Evolutionary conservation across 305 asterid species (phyloP), one percentile per base, ranked within the genome.

Genomic region (Rubia balearica): DNA sequence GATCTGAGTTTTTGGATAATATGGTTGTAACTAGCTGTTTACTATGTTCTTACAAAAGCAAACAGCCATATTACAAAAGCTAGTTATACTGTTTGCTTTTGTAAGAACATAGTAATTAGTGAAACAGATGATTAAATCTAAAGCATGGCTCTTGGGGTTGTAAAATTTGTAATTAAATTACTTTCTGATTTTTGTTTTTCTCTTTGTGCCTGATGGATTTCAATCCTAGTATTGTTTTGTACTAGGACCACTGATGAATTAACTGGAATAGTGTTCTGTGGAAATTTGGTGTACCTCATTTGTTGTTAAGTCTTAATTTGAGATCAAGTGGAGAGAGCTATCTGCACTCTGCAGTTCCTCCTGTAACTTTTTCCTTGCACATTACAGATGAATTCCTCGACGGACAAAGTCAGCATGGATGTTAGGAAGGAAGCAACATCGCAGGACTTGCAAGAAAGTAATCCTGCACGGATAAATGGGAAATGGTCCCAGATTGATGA

Each of bases 401-500:
- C 6, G 55, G 1, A 13, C 11, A 11, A 19, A n/a, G 14, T 41
- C 33, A 7, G 21, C 45, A 40, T 10, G 40, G 48, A 33, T 5
- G 33, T 4, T 24, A 17, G 19, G 3, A 36, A 10, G 11, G 48
- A 16, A 33, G 10, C 24, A 21, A 55, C 13, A 10, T 51, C 10
- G 30, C 38, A 51, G 64, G 64, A 53, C 19, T 36, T 63, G 3
- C n/a, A 53, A 55, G 64, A 12, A 19, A 19, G n/a, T 17, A 13
- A 1, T 33, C n/a, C 4, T 33, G 48, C 21, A 0, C n/a, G 21
- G 38, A 65, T 17, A n/a, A 42, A 42, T 9, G 36, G 13, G 69
- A 64, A 64, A 64, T 16, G 24, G 11, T 21, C 69, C 5, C 53
- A 16, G 8, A 17, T 63, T 12, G 75, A 63, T 63, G 70, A 48